phyloP scores from a whole-genome alignment of 306 rosid genomes.

The Coriaria nepalensis region DNA sequence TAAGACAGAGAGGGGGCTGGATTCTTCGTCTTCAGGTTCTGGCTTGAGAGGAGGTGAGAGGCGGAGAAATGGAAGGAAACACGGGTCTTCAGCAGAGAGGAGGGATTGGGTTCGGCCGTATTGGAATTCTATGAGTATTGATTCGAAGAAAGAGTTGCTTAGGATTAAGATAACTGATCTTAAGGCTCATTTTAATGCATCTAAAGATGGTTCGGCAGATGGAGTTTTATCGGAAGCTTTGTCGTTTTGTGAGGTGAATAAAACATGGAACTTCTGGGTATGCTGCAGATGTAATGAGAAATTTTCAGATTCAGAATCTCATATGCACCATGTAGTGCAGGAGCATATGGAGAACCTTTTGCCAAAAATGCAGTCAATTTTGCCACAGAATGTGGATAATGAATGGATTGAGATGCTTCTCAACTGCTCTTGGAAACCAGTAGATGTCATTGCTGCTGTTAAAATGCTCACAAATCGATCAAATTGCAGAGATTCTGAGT shows the following conservation, averaged over 20 bases:
- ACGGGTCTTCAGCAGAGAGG: slow-evolving; percentile 55
- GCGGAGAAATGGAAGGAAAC: slow-evolving; percentile 46
- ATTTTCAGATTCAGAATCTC: slow-evolving; percentile 44
- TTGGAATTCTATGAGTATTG: slow-evolving; percentile 59
- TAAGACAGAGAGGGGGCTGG: slow-evolving; percentile 42
- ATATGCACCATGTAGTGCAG: slow-evolving; percentile 66
- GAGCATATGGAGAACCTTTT: slow-evolving; percentile 70
- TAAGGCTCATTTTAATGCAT: slow-evolving; percentile 47
- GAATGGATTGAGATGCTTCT: slow-evolving; percentile 80
- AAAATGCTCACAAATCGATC: slow-evolving; percentile 46
- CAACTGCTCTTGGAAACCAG: slow-evolving; percentile 71
- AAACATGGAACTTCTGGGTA: slow-evolving; percentile 76
- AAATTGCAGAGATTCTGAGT: slow-evolving; percentile 24
- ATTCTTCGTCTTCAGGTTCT: slow-evolving; percentile 33
- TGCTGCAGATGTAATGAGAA: slow-evolving; percentile 64
- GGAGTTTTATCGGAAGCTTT: slow-evolving; percentile 63
- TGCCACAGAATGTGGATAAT: slow-evolving; percentile 66
- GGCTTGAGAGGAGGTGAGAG: slow-evolving; percentile 56
- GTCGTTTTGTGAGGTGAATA: slow-evolving; percentile 44
- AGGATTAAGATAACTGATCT: slow-evolving; percentile 53
- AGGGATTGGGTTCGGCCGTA: slow-evolving; percentile 54
- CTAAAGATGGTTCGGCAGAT: slow-evolving; percentile 46
- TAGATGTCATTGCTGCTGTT: slow-evolving; percentile 64
- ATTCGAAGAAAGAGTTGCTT: slow-evolving; percentile 59
- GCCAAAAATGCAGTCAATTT: slow-evolving; percentile 54